Conservation (phyloP, 106 monocot species). For the Xerophyta viscosa region DNA sequence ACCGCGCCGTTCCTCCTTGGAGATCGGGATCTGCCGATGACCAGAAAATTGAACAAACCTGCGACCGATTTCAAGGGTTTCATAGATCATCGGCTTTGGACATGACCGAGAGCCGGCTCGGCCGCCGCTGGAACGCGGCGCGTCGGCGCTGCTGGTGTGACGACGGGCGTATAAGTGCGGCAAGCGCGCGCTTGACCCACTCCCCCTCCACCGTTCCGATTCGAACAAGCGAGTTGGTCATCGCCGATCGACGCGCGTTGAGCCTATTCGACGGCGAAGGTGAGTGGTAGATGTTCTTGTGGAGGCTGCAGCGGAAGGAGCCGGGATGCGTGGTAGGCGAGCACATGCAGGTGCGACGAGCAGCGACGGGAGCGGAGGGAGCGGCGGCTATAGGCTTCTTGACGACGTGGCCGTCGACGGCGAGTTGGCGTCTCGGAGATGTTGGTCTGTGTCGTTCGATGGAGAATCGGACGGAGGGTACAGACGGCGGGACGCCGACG, state of each 20-base stretch:
- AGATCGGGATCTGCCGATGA: no score
- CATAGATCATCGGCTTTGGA: conserved; percentile 40
- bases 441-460: conserved; percentile 25
- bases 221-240: conserved; percentile 86
- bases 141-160: conserved; percentile 71
- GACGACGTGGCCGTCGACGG: neutral
- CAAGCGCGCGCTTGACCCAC: conserved; percentile 57
- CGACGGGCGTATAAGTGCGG: conserved; percentile 75
- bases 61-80: conserved; percentile 12
- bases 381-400: conserved; percentile 6
- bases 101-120: conserved; percentile 76
- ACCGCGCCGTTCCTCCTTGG: no score
- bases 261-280: conserved; percentile 37
- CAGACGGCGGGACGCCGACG: conserved; percentile 12
- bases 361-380: no score
- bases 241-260: conserved; percentile 61
- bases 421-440: conserved; percentile 30
- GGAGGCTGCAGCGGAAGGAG: conserved; percentile 82
- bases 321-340: conserved; percentile 90
- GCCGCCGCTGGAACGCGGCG: conserved; percentile 56
- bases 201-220: conserved; percentile 91
- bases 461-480: conserved; percentile 40
- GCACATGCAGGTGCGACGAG: conserved; percentile 60
- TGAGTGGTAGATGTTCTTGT: conserved; percentile 42
- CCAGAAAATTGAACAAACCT: conserved; percentile 27